Percentiles rank a stretch among this genome's conserved stretches.
phyloP scores from a whole-genome alignment of 306 rosid genomes.

The Citrullus colocynthis region DNA sequence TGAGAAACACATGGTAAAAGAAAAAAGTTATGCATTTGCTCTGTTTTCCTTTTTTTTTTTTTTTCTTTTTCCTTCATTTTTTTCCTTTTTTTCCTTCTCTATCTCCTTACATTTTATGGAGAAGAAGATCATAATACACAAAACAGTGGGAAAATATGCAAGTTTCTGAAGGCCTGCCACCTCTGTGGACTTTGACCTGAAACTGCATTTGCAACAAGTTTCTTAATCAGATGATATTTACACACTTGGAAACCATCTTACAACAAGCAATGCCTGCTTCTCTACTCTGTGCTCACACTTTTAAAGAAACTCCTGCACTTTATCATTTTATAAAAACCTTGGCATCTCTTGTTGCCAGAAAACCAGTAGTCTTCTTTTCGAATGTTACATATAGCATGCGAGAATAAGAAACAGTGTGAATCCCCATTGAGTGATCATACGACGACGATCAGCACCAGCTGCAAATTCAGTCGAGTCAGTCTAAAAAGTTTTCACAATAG shows the following conservation, averaged over 20 bases:
- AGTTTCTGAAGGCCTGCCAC: conserved; percentile 73
- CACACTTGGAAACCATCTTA: conserved; percentile 45
- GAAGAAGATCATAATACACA: conserved; percentile 36
- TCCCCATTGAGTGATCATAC: conserved; percentile 21
- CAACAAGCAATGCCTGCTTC: conserved; percentile 31
- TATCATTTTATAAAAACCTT: conserved; percentile 15
- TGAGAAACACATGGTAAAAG: background rate
- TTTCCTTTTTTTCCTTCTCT: background rate
- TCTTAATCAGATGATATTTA: conserved; percentile 59
- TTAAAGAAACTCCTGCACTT: conserved; percentile 24
- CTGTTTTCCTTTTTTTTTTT: background rate
- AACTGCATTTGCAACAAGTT: conserved; percentile 38
- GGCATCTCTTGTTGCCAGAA: conserved; percentile 10
- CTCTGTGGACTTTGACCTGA: conserved; percentile 76
- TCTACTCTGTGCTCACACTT: conserved; percentile 38
- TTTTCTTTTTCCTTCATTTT: background rate
- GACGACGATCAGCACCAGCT: conserved; percentile 46
- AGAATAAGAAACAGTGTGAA: conserved; percentile 27
- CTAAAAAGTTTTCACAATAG: background rate
- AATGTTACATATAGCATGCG: conserved; percentile 28
- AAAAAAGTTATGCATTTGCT: conserved; percentile 4
- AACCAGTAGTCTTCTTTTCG: background rate
- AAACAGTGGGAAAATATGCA: conserved; percentile 49
- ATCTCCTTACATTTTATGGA: conserved; percentile 36
- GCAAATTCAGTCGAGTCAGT: conserved; percentile 19